Base-by-base conservation (phyloP, 176 grass and related monocot genomes). In the Rhynchospora tenuis region DNA sequence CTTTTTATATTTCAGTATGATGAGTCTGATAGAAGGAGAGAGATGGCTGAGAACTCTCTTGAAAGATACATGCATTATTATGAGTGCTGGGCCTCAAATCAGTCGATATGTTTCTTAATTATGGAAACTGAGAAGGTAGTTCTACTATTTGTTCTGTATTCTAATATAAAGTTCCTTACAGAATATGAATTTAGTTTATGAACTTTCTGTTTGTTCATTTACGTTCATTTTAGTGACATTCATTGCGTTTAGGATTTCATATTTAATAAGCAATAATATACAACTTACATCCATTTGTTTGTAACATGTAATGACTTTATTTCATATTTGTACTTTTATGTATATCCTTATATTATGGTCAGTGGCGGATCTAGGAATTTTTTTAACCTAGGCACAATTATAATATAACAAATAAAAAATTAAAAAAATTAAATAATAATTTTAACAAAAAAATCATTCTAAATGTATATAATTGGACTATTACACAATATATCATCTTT, bases 51-150 rank as follows among this genome's bases (percentile, higher is more conserved):
- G 86, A 88, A 91, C 70, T 98, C 92, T 59, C 92, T 98, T 47
- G 95, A 98, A 85, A 93, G 95, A 91, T 98, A 98, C 69, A 94
- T 92, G 87, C 95, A 98, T 86, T 98, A 93, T 88, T 98, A 98
- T 86, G 95, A 98, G 73, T 90, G 95, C 14, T 98, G 95, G 95
- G 90, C 95, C 70, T 94, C 95, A 60, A 98, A 98, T 86, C 90
- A 98, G 64, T 75, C 89, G 73, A 92, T 94, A 94, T 20, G 90
- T 91, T 81, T 58, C 45, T 54, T 67, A 68, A 82, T 66, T 80
- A 92, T 93, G 28, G 88, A 93, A 86, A 94, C 85, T 67, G 87
- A 90, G 75, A 93, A 93, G 83, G 95, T 98, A 88, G 81, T 73
- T 38, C 29, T 82, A 68, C 52, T 27, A 19, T 52, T 65, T 78